Base-by-base conservation (phyloP, 108 stramenopile genomes). In the Nitzschia sp. region DNA sequence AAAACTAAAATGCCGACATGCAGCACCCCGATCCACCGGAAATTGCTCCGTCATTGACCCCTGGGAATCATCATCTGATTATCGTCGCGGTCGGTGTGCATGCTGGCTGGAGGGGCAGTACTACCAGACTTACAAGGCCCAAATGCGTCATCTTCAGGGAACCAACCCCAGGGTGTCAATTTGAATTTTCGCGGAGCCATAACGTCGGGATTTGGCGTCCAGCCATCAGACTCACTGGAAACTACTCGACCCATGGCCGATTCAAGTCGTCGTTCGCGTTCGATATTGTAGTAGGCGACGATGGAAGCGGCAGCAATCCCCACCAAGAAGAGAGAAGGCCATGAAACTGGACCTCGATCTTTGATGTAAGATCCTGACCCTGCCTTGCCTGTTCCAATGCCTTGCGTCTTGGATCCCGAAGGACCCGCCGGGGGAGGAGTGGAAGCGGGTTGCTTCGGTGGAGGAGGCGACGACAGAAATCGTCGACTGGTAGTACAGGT, bases 231-330 rank as follows among this genome's bases (percentile, higher is more conserved):
- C 78, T 85, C 80, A 94, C 93, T 94, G 63, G 89, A 90, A 50
- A 94, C 93, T 55, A 94, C 85, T 70, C 90, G 85, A 2, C 93
- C 90, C 90, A 94, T 90, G 65, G 93, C 93, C 53, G 85, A 79
- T 74, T 94, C 93, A 62, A 94, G 81, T 54, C 93, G 79, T 62
- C 90, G 73, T 75, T 94, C 93, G 44, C 93, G 75, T 62, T 94
- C 89, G 60, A 94, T 87, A 53, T 84, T 85, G 63, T 90, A 94
- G 66, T 94, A 94, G 2, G 83, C 86, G 47, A 91, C 90, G 3
- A 85, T 82, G 48, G 88, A 85, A 9, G 87, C 88, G 17, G 93
- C 88, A 11, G 84, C 89, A 35, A 94, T 78, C 0, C 89, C 87
- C 38, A 90, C 89, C 45, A 94, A 61, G 31, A 89, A 89, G 53